Conservation (phyloP, 2,329 filamentous ascomycete species). For the Colletotrichum australisinense region DNA sequence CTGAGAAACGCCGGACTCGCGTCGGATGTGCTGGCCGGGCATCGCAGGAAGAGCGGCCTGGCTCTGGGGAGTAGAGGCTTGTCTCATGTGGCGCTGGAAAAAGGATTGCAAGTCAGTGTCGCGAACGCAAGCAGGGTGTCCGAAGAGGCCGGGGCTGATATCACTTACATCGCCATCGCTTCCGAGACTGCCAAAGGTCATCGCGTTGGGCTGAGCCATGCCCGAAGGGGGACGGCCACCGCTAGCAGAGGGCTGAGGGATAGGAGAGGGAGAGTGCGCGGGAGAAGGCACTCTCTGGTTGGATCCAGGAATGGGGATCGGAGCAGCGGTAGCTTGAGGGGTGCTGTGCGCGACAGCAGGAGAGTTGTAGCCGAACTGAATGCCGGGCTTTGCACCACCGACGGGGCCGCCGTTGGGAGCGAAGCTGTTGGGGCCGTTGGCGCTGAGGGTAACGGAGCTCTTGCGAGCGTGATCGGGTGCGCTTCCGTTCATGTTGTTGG, state of each 20-base stretch:
- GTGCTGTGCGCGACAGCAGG: constrained; percentile 74
- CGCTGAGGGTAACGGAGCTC: constrained; percentile 90
- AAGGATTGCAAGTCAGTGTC: neutral
- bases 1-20: constrained; percentile 69
- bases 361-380: constrained; percentile 88
- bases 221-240: constrained; percentile 88
- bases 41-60: constrained; percentile 71
- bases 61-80: constrained; percentile 68
- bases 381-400: constrained; percentile 70
- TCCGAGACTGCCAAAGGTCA: constrained; percentile 86
- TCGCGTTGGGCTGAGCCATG: constrained; percentile 74
- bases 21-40: constrained; percentile 79
- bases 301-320: constrained; percentile 72
- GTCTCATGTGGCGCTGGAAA: constrained; percentile 75
- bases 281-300: constrained; percentile 82
- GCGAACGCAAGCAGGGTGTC: neutral
- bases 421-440: constrained; percentile 81
- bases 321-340: constrained; percentile 67
- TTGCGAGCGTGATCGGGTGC: constrained; percentile 82
- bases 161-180: constrained; percentile 84
- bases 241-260: constrained; percentile 85
- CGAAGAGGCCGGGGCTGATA: neutral
- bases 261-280: constrained; percentile 89
- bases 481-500: constrained; percentile 74
- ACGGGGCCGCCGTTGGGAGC: constrained; percentile 78